A percentile compares a stretch with the other conserved stretches of the same genome.
phyloP scores from a whole-genome alignment of 2,329 filamentous ascomycete genomes.

The Diplodia seriata region DNA sequence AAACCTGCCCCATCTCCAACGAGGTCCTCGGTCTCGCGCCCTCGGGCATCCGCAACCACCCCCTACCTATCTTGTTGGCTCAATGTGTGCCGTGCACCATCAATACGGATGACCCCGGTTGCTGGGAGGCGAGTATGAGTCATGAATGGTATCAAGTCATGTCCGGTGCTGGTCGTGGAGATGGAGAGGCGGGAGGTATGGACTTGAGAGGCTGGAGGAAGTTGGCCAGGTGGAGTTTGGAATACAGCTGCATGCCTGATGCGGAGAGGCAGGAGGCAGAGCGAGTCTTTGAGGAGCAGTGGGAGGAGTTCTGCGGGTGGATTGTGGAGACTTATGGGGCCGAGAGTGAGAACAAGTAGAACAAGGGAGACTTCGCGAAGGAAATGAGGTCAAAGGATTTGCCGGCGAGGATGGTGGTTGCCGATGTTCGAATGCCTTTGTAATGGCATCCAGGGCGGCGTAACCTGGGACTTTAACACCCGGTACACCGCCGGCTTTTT shows the following conservation, averaged over 20 bases:
- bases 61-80: constrained; percentile 72
- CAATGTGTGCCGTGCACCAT: constrained; percentile 75
- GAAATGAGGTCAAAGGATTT: not conserved
- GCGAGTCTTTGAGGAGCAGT: constrained; percentile 60
- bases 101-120: constrained; percentile 72
- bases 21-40: constrained; percentile 73
- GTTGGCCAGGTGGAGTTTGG: constrained; percentile 55
- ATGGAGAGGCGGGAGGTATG: constrained; percentile 60
- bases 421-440: not conserved
- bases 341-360: not conserved
- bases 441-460: not conserved
- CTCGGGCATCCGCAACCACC: constrained; percentile 68
- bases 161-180: constrained; percentile 51
- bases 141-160: constrained; percentile 76
- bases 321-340: constrained; percentile 54
- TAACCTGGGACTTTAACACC: not conserved
- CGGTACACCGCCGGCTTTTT: not conserved
- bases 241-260: constrained; percentile 51
- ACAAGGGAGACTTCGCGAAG: not conserved
- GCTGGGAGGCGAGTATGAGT: constrained; percentile 54
- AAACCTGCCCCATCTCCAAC: constrained; percentile 78
- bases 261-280: constrained; percentile 51
- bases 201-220: constrained; percentile 74
- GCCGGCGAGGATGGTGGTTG: not conserved
- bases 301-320: constrained; percentile 65